Evolutionary conservation across 306 rosid genomes (phyloP), one percentile per base, ranked within the genome.

Genomic region (Senna siamea): DNA sequence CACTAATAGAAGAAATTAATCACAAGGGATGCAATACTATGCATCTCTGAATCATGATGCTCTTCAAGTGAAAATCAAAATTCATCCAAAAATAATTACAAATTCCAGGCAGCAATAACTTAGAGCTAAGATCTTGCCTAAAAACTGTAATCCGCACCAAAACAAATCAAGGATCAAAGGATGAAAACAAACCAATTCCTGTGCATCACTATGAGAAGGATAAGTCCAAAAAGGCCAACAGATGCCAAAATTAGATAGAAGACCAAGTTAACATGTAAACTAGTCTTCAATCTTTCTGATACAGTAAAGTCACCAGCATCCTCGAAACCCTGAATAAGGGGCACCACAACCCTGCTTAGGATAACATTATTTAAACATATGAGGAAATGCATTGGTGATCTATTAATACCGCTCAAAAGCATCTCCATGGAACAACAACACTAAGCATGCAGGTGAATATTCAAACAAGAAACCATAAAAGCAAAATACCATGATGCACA

Each of bases 291-390:
- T 83, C 96, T 89, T 85, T 90, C 94, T 74, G 86, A 59, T 59
- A 88, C 73, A 26, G 96, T 89, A 81, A 94, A 94, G 84, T 94
- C 98, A 66, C 97, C 98, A 56, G 98, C 97, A 72, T 94, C 98
- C 89, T 94, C 98, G 84, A 85, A 94, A 81, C 98, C 98, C 91
- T 94, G 97, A 85, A 94, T 91, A 89, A 94, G 98, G 82, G 98
- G 98, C 85, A 89, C 97, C 92, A 89, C 90, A 78, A 91, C 92
- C 98, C 98, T 94, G 97, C 80, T 91, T 83, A 86, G 89, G 77
- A 85, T 82, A 83, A 81, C 60, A 80, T 73, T 79, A 73, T 67
- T 73, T 40, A 47, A 78, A 78, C 71, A 30, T 66, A 85, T 82
- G 84, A 88, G 95, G 81, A 87, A 74, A 83, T 70, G 53, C 63